A percentile compares a stretch with the other conserved stretches of the same genome.
These are phyloP conservation scores for Neofusicoccum umdonicola DNA, from an alignment of 2,329 filamentous ascomycete species.

Conservation along the genomic window DNA sequence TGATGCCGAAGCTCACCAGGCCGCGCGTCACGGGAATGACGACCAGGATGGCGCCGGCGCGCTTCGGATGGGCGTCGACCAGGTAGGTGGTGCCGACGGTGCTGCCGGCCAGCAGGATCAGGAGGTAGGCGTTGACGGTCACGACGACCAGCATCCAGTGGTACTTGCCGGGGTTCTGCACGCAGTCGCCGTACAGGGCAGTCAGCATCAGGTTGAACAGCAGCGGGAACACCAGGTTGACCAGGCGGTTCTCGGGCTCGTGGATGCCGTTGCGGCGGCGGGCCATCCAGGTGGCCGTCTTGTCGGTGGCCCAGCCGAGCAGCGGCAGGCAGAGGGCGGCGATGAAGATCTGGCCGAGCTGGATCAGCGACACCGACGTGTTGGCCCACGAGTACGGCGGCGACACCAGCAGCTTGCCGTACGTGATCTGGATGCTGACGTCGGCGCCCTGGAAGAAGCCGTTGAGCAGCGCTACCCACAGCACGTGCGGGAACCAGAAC, in stretches of 20 bases:
- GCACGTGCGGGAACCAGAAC: slow-evolving; percentile 24
- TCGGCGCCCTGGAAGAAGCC: slow-evolving; percentile 22
- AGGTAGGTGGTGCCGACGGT: slow-evolving; percentile 20
- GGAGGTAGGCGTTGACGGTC: slow-evolving; percentile 18
- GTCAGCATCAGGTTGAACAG: slow-evolving; percentile 29
- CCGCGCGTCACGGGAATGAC: slow-evolving; percentile 20
- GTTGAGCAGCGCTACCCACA: slow-evolving; percentile 25
- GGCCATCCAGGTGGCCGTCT: slow-evolving; percentile 35
- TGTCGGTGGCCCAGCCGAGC: slow-evolving; percentile 28
- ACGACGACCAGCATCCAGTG: slow-evolving; percentile 19
- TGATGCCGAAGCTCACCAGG: slow-evolving; percentile 18
- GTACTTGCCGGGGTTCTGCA: slow-evolving; percentile 13
- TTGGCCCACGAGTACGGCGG: slow-evolving; percentile 26
- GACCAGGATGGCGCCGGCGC: slow-evolving; percentile 19
- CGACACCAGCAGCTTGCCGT: slow-evolving; percentile 22
- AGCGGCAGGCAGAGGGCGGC: slow-evolving; percentile 29
- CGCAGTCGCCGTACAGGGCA: slow-evolving; percentile 23
- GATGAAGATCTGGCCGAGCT: slow-evolving; percentile 31
- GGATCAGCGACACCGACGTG: slow-evolving; percentile 22
- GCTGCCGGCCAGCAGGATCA: slow-evolving; percentile 18
- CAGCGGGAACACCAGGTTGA: slow-evolving; percentile 39
- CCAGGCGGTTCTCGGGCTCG: slow-evolving; percentile 41
- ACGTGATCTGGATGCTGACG: slow-evolving; percentile 26
- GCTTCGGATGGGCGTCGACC: slow-evolving; percentile 16
- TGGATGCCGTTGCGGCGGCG: slow-evolving; percentile 34